phyloP scores from a whole-genome alignment of 2,329 filamentous ascomycete species.

The Akanthomyces muscarius region DNA sequence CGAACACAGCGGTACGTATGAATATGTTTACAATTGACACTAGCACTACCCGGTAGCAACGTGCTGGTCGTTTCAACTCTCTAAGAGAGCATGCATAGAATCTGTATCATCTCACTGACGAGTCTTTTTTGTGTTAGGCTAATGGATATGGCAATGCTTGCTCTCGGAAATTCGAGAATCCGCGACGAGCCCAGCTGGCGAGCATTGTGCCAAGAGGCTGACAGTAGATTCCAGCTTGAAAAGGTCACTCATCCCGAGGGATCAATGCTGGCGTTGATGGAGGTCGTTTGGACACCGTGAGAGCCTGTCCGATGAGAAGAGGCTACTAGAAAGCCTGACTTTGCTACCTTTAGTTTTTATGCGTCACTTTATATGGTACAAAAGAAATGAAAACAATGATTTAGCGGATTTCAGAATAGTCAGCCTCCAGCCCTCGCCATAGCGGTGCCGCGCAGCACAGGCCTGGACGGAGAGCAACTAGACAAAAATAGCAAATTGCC shows the following conservation, averaged over 20 bases:
- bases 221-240: not conserved
- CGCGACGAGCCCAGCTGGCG: constrained; percentile 2
- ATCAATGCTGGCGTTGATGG: constrained; percentile 2
- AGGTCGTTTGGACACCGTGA: not conserved
- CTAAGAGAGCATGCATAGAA: not conserved
- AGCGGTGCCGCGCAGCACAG: not conserved
- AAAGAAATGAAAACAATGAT: not conserved
- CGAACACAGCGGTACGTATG: not conserved
- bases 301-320: not conserved
- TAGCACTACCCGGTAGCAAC: not conserved
- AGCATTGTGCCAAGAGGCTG: not conserved
- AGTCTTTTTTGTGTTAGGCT: not conserved
- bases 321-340: not conserved
- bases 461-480: not conserved
- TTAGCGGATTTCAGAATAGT: not conserved
- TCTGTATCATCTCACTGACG: not conserved
- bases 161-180: not conserved
- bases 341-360: not conserved
- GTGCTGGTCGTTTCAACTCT: not conserved
- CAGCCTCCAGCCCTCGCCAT: not conserved
- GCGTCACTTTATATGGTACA: not conserved
- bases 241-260: constrained; percentile 1
- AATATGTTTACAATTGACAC: not conserved
- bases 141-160: constrained; percentile 1
- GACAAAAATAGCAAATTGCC: not conserved